Evolutionary conservation across 1,284 basidiomycete species (phyloP), one percentile per base, ranked within the genome.

Genomic region (Trichosporon sp.): DNA sequence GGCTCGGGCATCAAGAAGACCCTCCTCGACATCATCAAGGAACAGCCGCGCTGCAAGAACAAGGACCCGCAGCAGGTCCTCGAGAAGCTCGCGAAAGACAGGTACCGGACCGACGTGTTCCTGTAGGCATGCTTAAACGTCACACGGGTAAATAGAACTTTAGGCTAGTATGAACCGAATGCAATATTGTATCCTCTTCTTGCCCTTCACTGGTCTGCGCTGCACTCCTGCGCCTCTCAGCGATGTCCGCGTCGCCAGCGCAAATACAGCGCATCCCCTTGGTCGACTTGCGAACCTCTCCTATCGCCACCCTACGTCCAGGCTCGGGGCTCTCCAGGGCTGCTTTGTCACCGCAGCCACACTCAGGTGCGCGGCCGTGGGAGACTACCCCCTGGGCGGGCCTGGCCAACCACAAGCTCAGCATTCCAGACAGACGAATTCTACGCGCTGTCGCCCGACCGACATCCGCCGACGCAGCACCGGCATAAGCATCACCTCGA

Each of bases 51-150:
- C 7, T 23, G 35, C 32, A 23, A 12, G 23, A 23, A 18, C 32
- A 62, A 60, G 31, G 65, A 53, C 34, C 58, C 64, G 12, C 56
- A 65, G 44, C 38, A 65, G 64, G 35, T 66, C 6, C 38, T 64
- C 60, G 65, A 66, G 21, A 47, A 60, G 29, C 64, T 70, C 21
- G 32, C 63, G 1, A 42, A 32, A 47, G 69, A 70, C 31, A 31
- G 69, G 27, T 70, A 70, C 64, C 38, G 66, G 51, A 70, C 69
- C 13, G 69, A 70, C 32, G 69, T 70, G 9, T 70, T 70, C 56
- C 53, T 70, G 47, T 51, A 51, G 21, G 11, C 12, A 51, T 9
- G 47, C 42, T 18, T 44, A 21, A 44, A 21, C n/a, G 34, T 12
- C n/a, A n/a, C n/a, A n/a, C n/a, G 38, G 38, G 7, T 42, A 42